A percentile compares a stretch with the other conserved stretches of the same genome.
Conservation (phyloP, 2,329 filamentous ascomycete genomes). For the Sphaerostilbella broomeana region DNA sequence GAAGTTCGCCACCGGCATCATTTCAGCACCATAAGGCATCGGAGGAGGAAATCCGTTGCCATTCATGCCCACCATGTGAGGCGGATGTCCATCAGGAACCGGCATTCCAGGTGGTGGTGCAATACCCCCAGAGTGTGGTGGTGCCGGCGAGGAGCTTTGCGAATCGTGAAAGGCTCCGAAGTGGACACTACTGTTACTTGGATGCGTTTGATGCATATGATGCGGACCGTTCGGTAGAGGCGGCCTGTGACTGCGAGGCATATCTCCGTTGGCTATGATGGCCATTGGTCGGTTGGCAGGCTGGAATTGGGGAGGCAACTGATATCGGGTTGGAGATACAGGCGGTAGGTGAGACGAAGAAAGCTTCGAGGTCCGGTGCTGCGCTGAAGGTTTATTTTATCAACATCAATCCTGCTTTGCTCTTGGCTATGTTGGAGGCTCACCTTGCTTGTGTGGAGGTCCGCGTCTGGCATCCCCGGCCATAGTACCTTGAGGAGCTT, state of each 20-base stretch:
- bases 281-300: conserved; percentile 28
- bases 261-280: conserved; percentile 28
- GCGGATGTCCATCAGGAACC: conserved; percentile 27
- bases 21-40: conserved; percentile 30
- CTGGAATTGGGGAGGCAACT: conserved; percentile 39
- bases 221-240: conserved; percentile 28
- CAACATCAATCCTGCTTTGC: background rate
- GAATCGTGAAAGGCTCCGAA: conserved; percentile 51
- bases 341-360: conserved; percentile 22
- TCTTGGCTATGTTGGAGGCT: conserved; percentile 3
- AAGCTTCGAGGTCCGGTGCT: conserved; percentile 7
- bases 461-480: conserved; percentile 9
- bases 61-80: conserved; percentile 26
- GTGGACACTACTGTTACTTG: conserved; percentile 49
- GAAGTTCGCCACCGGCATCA: conserved; percentile 28
- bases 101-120: conserved; percentile 43
- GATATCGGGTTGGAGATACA: conserved; percentile 32
- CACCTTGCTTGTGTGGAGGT: conserved; percentile 14
- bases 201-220: conserved; percentile 42
- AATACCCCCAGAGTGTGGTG: conserved; percentile 41
- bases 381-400: conserved; percentile 1
- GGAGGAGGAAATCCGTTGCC: conserved; percentile 33
- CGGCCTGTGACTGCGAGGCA: conserved; percentile 26
- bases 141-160: conserved; percentile 51
- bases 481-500: background rate